Base-by-base conservation (phyloP, 179 eudicot species). In the Monotropa hypopitys region DNA sequence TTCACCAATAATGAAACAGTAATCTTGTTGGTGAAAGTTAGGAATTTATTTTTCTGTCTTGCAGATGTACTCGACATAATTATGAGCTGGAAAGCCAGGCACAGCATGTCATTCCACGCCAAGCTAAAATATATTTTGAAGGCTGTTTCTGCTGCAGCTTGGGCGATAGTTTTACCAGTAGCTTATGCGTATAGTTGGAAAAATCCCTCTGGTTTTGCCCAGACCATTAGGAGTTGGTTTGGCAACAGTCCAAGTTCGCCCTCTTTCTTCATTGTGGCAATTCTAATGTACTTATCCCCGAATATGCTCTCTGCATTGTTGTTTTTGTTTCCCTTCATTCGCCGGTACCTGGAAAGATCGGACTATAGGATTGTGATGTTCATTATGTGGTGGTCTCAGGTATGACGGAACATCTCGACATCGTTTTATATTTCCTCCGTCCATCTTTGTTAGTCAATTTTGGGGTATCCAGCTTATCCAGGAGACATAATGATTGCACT, bases 331-430 rank as follows among this genome's bases (percentile, higher is more conserved):
- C 92, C 92, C 1, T 78, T 87, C 72, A 83, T 87, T 70, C 89
- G 92, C 23, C 82, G 88, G 76, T 56, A 77, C 74, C 88, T 89
- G 32, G 92, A 89, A 77, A 86, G 84, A 80, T 86, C 92, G 20
- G 86, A 89, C 74, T 71, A 81, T 77, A 89, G 54, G 77, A 81
- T 89, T 78, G 75, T 85, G 77, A 84, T 83, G 82, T 80, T 89
- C 70, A 73, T 84, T 73, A 87, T 89, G 92, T 89, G 90, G 92
- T 89, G 92, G 92, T 89, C 92, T 47, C 92, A 89, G 89, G 92
- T 89, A 77, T 82, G 62, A 12, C 26, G 72, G 67, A 61, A 46
- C 21, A 54, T 75, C 20, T 66, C n/a, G 15, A 65, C 8, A 11
- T 51, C 33, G 18, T 53, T 15, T 53, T 18, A 49, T 7, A 46